Conservation (phyloP, 768 basidiomycete species). For the Hysterangium stoloniferum region DNA sequence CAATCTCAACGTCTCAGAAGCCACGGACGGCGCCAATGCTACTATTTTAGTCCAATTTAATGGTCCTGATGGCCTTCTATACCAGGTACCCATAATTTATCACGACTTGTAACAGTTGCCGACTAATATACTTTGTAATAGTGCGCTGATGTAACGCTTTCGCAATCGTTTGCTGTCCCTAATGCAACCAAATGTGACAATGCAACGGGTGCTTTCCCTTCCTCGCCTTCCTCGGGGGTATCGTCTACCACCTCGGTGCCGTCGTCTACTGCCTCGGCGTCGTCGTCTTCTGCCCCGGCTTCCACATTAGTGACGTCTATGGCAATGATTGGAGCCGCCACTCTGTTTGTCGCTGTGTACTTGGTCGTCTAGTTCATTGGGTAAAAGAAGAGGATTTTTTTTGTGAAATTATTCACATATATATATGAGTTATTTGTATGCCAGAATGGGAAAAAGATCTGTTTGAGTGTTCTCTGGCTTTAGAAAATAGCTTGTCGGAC, state of each 20-base stretch:
- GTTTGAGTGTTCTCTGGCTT: neutral
- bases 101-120: neutral
- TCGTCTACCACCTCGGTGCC: too few species aligned
- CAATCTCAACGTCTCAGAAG: constrained; percentile 37
- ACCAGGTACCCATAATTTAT: constrained; percentile 40
- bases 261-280: constrained; percentile 15
- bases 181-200: constrained; percentile 34
- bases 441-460: too few species aligned
- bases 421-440: too few species aligned
- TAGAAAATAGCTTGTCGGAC: neutral
- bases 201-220: constrained; percentile 26
- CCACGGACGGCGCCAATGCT: constrained; percentile 60
- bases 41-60: constrained; percentile 63
- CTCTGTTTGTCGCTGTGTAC: neutral
- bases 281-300: constrained; percentile 9
- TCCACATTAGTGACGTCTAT: neutral
- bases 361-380: too few species aligned
- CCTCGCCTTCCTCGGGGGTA: neutral
- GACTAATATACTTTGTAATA: constrained; percentile 21
- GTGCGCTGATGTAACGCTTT: constrained; percentile 77
- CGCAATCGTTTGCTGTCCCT: constrained; percentile 42
- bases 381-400: too few species aligned
- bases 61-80: constrained; percentile 67
- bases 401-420: too few species aligned
- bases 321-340: neutral